These are phyloP conservation scores for Epicoccum nigrum DNA, from an alignment of 2,329 filamentous ascomycete species.

Conservation along the genomic window DNA sequence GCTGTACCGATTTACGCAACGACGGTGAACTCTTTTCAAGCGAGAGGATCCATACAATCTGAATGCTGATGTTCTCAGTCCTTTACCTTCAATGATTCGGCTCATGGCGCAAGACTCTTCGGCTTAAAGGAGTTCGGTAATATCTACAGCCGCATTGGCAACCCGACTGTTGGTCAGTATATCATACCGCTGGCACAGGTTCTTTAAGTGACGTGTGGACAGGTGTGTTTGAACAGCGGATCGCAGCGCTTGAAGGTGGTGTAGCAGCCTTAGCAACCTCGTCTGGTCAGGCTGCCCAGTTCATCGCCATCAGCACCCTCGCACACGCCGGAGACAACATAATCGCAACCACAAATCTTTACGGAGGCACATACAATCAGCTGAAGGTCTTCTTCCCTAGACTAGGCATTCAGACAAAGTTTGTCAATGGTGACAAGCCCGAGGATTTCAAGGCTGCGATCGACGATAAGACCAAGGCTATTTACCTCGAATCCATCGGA, in stretches of 20 bases:
- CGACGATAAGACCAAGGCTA: conserved; percentile 90
- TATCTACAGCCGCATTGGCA: conserved; percentile 89
- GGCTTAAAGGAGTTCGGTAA: conserved; percentile 97
- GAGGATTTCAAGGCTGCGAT: conserved; percentile 82
- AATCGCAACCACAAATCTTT: conserved; percentile 82
- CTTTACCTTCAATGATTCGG: conserved; percentile 93
- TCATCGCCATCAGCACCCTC: conserved; percentile 86
- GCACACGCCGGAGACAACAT: conserved; percentile 92
- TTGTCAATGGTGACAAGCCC: conserved; percentile 79
- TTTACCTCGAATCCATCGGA: conserved; percentile 86
- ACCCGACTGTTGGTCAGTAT: conserved; percentile 68
- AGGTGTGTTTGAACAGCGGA: conserved; percentile 94
- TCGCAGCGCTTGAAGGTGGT: conserved; percentile 94
- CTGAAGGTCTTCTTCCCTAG: conserved; percentile 89
- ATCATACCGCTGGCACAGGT: background rate
- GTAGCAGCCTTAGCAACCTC: conserved; percentile 82
- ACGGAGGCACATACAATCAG: conserved; percentile 97
- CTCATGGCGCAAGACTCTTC: conserved; percentile 92
- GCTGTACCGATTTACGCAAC: conserved; percentile 97
- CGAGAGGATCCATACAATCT: background rate
- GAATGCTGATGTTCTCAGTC: conserved; percentile 60
- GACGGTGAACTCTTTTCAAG: conserved; percentile 58
- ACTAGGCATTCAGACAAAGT: conserved; percentile 88
- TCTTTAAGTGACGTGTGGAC: conserved; percentile 62
- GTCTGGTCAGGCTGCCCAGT: conserved; percentile 89